These are phyloP conservation scores for Lojkania enalia DNA, from an alignment of 2,329 filamentous ascomycete species.

Conservation along the genomic window DNA sequence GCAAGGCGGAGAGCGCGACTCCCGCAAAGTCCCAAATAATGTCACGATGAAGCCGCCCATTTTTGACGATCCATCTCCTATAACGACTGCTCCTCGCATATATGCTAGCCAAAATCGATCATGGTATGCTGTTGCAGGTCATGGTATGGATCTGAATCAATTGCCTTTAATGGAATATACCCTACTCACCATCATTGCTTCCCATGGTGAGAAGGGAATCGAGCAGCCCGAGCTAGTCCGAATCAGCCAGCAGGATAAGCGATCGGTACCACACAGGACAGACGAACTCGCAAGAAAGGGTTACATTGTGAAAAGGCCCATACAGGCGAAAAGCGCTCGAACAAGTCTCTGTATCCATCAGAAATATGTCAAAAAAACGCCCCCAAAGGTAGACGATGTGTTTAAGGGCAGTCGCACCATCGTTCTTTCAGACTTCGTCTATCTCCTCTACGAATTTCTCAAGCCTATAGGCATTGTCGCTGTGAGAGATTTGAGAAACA, in stretches of 20 bases:
- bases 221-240: slow-evolving; percentile 59
- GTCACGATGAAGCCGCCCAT: slow-evolving; percentile 15
- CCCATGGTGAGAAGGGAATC: slow-evolving; percentile 58
- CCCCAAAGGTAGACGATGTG: slow-evolving; percentile 37
- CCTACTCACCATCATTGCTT: slow-evolving; percentile 62
- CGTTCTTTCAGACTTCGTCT: slow-evolving; percentile 55
- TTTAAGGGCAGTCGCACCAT: slow-evolving; percentile 45
- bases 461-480: slow-evolving; percentile 56
- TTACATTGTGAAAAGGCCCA: slow-evolving; percentile 60
- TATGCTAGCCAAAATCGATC: slow-evolving; percentile 58
- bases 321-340: slow-evolving; percentile 48
- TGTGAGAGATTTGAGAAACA: slow-evolving; percentile 56
- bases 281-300: slow-evolving; percentile 60
- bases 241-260: slow-evolving; percentile 65
- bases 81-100: slow-evolving; percentile 30
- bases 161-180: slow-evolving; percentile 60
- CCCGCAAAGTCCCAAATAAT: slow-evolving; percentile 18
- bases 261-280: slow-evolving; percentile 65
- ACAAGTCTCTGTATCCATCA: slow-evolving; percentile 62
- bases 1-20: slow-evolving; percentile 5
- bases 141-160: slow-evolving; percentile 59
- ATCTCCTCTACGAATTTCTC: slow-evolving; percentile 53
- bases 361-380: slow-evolving; percentile 48
- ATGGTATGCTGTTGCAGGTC: slow-evolving; percentile 64
- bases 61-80: slow-evolving; percentile 31